Evolutionary conservation across 2,329 filamentous ascomycete species (phyloP).

Genomic region (Neonectria hederae): DNA sequence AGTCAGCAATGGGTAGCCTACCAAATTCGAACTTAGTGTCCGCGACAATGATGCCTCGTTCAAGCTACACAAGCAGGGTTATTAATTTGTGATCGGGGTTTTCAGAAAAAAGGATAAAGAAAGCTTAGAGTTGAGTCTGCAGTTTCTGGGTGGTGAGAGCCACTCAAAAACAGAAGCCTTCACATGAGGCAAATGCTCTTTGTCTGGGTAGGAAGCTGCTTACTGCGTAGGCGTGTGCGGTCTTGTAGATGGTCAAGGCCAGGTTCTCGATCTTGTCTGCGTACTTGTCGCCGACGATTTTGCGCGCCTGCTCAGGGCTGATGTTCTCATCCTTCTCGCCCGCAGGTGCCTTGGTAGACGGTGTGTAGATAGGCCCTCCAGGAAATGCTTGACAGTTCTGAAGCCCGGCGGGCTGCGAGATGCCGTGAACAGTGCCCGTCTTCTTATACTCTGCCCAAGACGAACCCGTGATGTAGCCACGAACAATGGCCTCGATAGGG

Average conservation of each 20-base stretch:
- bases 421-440: neutral
- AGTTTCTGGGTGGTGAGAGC: neutral
- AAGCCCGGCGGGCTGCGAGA: neutral
- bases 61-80: neutral
- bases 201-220: neutral
- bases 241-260: slow-evolving; percentile 46
- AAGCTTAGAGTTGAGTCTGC: neutral
- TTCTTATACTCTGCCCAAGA: neutral
- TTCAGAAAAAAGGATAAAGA: no score
- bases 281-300: slow-evolving; percentile 49
- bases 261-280: slow-evolving; percentile 46
- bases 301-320: slow-evolving; percentile 1
- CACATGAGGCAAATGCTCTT: neutral
- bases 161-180: neutral
- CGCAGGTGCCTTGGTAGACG: neutral
- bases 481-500: neutral
- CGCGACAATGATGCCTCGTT: neutral
- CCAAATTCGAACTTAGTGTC: neutral
- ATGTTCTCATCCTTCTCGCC: slow-evolving; percentile 16
- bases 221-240: slow-evolving; percentile 8
- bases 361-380: neutral
- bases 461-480: neutral
- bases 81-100: neutral
- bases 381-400: neutral
- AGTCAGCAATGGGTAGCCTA: neutral